These are phyloP conservation scores for Geotrichum ghanense DNA, from an alignment of 805 yeast species.

Conservation along the genomic window DNA sequence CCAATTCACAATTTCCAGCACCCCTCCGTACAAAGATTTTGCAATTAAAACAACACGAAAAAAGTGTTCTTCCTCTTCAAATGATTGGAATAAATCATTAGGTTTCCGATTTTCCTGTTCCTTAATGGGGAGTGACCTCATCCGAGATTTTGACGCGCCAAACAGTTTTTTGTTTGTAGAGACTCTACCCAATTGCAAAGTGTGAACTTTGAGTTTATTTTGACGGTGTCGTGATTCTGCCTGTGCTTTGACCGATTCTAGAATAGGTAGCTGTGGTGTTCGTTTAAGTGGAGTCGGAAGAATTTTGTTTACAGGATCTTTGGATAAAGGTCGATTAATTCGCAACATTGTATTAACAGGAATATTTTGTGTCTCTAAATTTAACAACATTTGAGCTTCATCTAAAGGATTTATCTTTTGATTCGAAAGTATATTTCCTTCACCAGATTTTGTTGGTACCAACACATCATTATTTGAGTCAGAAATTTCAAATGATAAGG, in stretches of 20 bases:
- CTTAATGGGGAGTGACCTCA: background rate
- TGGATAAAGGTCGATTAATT: background rate
- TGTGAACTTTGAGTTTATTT: background rate
- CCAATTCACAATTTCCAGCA: slow-evolving; percentile 53
- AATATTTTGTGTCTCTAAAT: background rate
- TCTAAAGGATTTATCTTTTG: background rate
- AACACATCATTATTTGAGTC: no score
- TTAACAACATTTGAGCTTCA: background rate
- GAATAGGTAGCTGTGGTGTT: background rate
- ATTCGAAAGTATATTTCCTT: no score
- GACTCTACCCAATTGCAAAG: background rate
- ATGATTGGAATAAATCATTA: background rate
- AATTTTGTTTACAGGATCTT: no score
- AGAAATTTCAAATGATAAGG: no score
- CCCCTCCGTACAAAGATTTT: slow-evolving; percentile 38
- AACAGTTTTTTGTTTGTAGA: background rate
- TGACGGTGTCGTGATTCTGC: background rate
- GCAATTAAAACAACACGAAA: slow-evolving; percentile 58
- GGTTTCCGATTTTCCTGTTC: background rate
- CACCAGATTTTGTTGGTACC: no score
- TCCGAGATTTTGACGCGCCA: background rate
- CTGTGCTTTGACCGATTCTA: background rate
- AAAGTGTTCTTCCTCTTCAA: slow-evolving; percentile 36
- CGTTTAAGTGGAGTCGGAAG: background rate
- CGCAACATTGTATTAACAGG: background rate